These are phyloP conservation scores for Prinsepia uniflora DNA, from an alignment of 306 rosid genomes.

Conservation along the genomic window DNA sequence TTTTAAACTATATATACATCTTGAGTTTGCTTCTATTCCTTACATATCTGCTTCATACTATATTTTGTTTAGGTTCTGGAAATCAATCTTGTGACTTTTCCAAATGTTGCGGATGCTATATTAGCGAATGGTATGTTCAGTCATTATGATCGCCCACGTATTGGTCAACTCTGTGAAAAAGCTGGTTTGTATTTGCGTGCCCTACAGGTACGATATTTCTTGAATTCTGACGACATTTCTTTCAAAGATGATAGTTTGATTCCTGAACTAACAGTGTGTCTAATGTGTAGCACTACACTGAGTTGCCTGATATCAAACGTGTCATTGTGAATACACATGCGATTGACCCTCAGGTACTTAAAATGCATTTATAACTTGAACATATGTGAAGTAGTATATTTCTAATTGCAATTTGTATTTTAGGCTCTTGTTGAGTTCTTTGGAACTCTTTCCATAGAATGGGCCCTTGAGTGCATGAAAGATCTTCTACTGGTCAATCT, in stretches of 20 bases:
- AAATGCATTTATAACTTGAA: slow-evolving; percentile 20
- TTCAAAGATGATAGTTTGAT: slow-evolving; percentile 10
- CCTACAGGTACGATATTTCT: slow-evolving; percentile 59
- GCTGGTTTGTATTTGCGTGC: slow-evolving; percentile 94
- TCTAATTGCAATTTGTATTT: slow-evolving; percentile 25
- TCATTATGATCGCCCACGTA: slow-evolving; percentile 94
- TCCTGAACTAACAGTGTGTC: slow-evolving; percentile 21
- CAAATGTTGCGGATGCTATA: slow-evolving; percentile 98
- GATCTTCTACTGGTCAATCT: slow-evolving; percentile 96
- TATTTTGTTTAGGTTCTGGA: slow-evolving; percentile 64
- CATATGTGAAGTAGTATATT: slow-evolving; percentile 10
- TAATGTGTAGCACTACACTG: slow-evolving; percentile 81
- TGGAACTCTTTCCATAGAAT: slow-evolving; percentile 87
- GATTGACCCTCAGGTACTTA: slow-evolving; percentile 77
- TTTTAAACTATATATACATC: neutral
- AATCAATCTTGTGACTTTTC: slow-evolving; percentile 92
- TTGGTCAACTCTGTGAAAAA: slow-evolving; percentile 96
- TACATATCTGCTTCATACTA: slow-evolving; percentile 19
- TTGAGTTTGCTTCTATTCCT: slow-evolving; percentile 20
- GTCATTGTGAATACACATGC: slow-evolving; percentile 97
- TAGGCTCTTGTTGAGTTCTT: slow-evolving; percentile 97
- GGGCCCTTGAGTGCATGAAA: slow-evolving; percentile 99
- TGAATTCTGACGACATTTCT: slow-evolving; percentile 8
- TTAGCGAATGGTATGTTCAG: slow-evolving; percentile 99
- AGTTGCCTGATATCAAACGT: slow-evolving; percentile 94